A percentile compares a stretch with the other conserved stretches of the same genome.
Evolutionary conservation across 331 rosid genomes (phyloP).

Genomic region (Malus hybrid): DNA sequence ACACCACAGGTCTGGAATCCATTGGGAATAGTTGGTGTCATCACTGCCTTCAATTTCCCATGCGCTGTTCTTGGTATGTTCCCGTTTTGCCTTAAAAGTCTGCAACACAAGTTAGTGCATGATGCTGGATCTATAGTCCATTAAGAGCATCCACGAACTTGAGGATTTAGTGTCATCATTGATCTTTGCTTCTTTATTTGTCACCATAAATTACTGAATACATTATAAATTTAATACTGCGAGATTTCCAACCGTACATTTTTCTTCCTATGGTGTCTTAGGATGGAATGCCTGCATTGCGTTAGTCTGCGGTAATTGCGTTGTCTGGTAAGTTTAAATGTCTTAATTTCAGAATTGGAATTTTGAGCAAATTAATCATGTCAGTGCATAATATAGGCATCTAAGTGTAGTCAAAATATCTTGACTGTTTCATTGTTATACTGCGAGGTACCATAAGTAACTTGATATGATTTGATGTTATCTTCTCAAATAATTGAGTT

Average conservation of each 20-base stretch:
- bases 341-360: background rate
- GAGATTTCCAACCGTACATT: background rate
- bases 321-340: conserved; percentile 74
- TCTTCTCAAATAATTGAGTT: background rate
- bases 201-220: background rate
- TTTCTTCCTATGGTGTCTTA: conserved; percentile 29
- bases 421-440: background rate
- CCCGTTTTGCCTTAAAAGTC: no score
- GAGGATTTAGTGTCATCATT: background rate
- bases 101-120: background rate
- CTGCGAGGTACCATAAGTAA: background rate
- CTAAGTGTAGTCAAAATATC: background rate
- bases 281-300: conserved; percentile 99
- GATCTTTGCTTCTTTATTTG: background rate
- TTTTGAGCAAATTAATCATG: background rate
- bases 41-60: conserved; percentile 98
- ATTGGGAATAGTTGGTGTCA: conserved; percentile 91
- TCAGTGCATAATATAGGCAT: background rate
- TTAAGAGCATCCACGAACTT: background rate
- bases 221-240: background rate
- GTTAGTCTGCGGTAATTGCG: conserved; percentile 81
- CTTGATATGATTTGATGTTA: background rate
- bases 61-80: conserved; percentile 83
- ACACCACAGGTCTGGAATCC: conserved; percentile 87
- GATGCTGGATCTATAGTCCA: background rate